A percentile compares a stretch with the other conserved stretches of the same genome.
Conservation (phyloP, 306 rosid genomes). For the barrel medic (Medicago truncatula) region DNA sequence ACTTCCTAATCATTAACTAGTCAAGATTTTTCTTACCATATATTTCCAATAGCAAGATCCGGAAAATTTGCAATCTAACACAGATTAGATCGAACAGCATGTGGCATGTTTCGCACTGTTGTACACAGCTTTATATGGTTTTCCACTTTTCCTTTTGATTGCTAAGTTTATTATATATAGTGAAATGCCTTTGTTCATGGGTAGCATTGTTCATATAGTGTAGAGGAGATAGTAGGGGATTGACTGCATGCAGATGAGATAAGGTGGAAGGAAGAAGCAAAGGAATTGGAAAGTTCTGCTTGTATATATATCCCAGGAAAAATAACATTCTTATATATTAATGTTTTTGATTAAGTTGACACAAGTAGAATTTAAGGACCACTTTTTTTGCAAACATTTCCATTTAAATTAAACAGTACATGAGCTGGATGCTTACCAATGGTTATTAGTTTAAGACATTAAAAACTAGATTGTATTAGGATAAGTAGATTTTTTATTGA, state of each 20-base stretch:
- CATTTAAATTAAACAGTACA: neutral
- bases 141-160: neutral
- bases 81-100: neutral
- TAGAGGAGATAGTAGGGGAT: neutral
- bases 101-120: neutral
- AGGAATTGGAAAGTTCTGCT: neutral
- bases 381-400: neutral
- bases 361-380: neutral
- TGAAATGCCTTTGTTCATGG: neutral
- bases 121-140: constrained; percentile 25
- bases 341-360: neutral
- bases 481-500: constrained; percentile 2
- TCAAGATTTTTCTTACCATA: neutral
- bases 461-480: neutral
- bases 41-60: constrained; percentile 20
- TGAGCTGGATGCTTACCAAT: neutral
- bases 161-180: neutral
- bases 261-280: neutral
- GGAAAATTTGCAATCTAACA: neutral
- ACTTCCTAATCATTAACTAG: constrained; percentile 22
- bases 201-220: neutral
- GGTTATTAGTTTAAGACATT: neutral
- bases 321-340: neutral
- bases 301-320: neutral
- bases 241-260: neutral